Conservation (phyloP, 1,139 yeast species). For the Pichia sp. region DNA sequence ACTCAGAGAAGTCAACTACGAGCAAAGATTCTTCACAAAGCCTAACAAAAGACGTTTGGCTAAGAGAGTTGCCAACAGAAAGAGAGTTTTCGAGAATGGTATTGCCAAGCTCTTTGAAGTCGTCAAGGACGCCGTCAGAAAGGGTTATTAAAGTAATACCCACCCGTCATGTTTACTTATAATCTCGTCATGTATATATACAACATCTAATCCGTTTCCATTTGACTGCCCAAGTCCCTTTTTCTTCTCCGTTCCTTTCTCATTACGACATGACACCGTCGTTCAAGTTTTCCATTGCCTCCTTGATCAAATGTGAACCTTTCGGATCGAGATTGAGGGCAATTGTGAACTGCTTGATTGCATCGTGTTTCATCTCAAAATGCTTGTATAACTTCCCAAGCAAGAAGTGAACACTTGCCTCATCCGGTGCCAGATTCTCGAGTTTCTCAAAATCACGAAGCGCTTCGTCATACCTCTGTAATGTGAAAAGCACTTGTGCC, state of each 20-base stretch:
- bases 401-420: slow-evolving; percentile 86
- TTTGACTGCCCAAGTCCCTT: no score
- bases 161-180: neutral
- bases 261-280: slow-evolving; percentile 12
- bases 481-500: slow-evolving; percentile 70
- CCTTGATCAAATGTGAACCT: slow-evolving; percentile 80
- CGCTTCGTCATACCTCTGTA: slow-evolving; percentile 69
- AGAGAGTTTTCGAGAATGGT: slow-evolving; percentile 41
- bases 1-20: slow-evolving; percentile 30
- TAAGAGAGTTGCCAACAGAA: slow-evolving; percentile 37
- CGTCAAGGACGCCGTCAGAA: slow-evolving; percentile 46
- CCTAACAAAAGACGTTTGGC: slow-evolving; percentile 40
- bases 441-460: slow-evolving; percentile 66
- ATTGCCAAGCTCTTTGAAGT: slow-evolving; percentile 38
- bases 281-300: slow-evolving; percentile 57
- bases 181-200: slow-evolving; percentile 6
- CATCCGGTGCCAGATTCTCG: slow-evolving; percentile 80
- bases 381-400: slow-evolving; percentile 83
- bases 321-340: slow-evolving; percentile 93
- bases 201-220: no score
- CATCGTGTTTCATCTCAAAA: slow-evolving; percentile 65
- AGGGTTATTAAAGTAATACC: slow-evolving; percentile 35
- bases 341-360: slow-evolving; percentile 79
- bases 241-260: no score
- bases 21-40: slow-evolving; percentile 39